phyloP scores from a whole-genome alignment of 1,284 basidiomycete species.

The Pisolithus thermaeus region DNA sequence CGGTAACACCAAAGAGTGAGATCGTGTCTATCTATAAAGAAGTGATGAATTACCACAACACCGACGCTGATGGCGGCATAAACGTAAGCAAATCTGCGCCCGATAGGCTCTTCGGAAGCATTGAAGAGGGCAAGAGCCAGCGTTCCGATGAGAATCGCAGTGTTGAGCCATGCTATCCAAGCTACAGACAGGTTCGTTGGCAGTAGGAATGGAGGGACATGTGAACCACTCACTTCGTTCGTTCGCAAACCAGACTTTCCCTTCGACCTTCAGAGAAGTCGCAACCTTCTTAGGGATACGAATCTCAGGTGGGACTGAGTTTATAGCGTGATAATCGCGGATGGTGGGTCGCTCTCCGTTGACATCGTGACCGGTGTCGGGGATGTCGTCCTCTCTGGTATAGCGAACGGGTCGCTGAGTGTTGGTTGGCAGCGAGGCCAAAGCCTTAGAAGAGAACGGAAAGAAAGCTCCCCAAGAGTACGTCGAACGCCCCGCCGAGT shows the following conservation, averaged over 20 bases:
- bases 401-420: slow-evolving; percentile 53
- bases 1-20: neutral
- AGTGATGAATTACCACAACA: slow-evolving; percentile 45
- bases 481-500: slow-evolving; percentile 22
- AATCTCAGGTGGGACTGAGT: slow-evolving; percentile 51
- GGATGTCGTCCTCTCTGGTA: slow-evolving; percentile 64
- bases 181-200: slow-evolving; percentile 39
- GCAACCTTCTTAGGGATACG: slow-evolving; percentile 83
- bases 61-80: slow-evolving; percentile 79
- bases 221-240: slow-evolving; percentile 71
- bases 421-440: slow-evolving; percentile 58
- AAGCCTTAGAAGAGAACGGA: slow-evolving; percentile 66
- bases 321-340: slow-evolving; percentile 69
- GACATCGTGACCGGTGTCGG: slow-evolving; percentile 47
- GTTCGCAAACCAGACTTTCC: slow-evolving; percentile 99
- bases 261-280: slow-evolving; percentile 89
- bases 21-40: neutral
- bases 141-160: slow-evolving; percentile 80
- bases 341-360: slow-evolving; percentile 53
- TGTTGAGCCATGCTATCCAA: slow-evolving; percentile 89
- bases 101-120: slow-evolving; percentile 69
- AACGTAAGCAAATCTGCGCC: slow-evolving; percentile 75
- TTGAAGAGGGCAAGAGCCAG: slow-evolving; percentile 89
- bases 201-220: neutral
- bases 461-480: slow-evolving; percentile 56